phyloP scores from a whole-genome alignment of 1,284 basidiomycete genomes.

The Tausonia pullulans region DNA sequence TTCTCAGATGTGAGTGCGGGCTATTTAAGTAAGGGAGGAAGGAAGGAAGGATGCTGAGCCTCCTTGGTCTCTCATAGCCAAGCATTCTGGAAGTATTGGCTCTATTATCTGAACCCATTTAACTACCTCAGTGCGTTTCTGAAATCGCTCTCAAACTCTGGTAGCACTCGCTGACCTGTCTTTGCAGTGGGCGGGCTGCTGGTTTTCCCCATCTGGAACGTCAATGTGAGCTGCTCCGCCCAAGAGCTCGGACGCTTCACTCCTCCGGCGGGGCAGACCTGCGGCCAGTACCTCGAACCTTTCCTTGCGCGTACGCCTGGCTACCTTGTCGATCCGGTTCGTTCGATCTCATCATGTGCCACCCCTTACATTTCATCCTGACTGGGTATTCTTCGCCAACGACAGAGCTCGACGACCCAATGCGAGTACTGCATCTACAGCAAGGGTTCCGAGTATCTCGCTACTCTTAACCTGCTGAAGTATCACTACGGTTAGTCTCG shows the following conservation, averaged over 20 bases:
- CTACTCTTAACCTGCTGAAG: conserved; percentile 24
- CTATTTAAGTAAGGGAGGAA: too few species aligned
- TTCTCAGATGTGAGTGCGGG: neutral
- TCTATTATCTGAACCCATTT: conserved; percentile 23
- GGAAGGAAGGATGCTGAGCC: too few species aligned
- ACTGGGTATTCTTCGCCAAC: too few species aligned
- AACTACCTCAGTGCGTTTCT: conserved; percentile 21
- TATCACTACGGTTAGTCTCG: conserved; percentile 18
- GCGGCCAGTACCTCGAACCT: conserved; percentile 23
- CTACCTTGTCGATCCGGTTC: conserved; percentile 9
- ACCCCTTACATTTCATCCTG: too few species aligned
- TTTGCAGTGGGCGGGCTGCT: conserved; percentile 22
- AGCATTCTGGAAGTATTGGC: conserved; percentile 21
- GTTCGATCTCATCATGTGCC: neutral
- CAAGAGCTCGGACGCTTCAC: conserved; percentile 27
- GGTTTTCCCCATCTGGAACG: conserved; percentile 24
- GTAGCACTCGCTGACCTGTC: too few species aligned
- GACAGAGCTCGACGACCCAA: conserved; percentile 6
- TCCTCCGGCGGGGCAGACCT: conserved; percentile 30
- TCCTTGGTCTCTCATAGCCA: conserved; percentile 8
- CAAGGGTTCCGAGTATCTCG: conserved; percentile 28
- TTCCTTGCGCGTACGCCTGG: conserved; percentile 14
- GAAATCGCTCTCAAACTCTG: too few species aligned
- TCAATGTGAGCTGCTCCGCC: conserved; percentile 24
- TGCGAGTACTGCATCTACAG: conserved; percentile 30